Base-by-base conservation (phyloP, 2,329 filamentous ascomycete species). In the Aspergillus fructus region DNA sequence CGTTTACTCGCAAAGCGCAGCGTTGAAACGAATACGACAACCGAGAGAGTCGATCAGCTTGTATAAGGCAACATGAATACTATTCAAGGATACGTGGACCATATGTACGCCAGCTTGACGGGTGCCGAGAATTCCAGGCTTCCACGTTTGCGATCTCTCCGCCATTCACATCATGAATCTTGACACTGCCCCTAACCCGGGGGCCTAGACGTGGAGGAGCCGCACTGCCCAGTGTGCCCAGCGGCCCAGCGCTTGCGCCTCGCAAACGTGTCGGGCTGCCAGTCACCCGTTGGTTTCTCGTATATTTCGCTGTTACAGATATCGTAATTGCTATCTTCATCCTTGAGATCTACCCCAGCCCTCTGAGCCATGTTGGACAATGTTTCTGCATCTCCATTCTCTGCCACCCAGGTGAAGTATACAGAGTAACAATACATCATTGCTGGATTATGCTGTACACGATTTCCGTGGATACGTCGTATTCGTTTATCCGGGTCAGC, bases 221-320 rank as follows among this genome's bases (percentile, higher is more conserved):
- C 50, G 41, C 50, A 53, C 50, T n/a, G 50, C 50, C 50, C 49
- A 41, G 24, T 49, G 27, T 45, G 27, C 27, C 27, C 27, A 30
- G 27, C 40, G 42, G 39, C 40, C 40, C 21, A 50, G 40, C 12
- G 39, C 19, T 46, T 53, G 42, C 49, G 40, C 49, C 27, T 46
- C 40, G n/a, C 41, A 46, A 24, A 53, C 50, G 50, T 53, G 50
- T 53, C 19, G 41, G 5, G 11, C 33, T 45, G 33, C 27, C 30
- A 43, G 19, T 37, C 13, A 19, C 17, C 19, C 24, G 40, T 52
- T 45, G 50, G 30, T 24, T n/a, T 17, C 21, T 27, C 39, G 24
- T 52, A 12, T 52, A 23, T 19, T 15, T 40, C 7, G 8, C 30
- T 48, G 4, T 21, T 19, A 13, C 41, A 42, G 9, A 30, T 30